Base-by-base conservation (phyloP, 2,329 filamentous ascomycete genomes). In the Calonectria pseudoturangicola region DNA sequence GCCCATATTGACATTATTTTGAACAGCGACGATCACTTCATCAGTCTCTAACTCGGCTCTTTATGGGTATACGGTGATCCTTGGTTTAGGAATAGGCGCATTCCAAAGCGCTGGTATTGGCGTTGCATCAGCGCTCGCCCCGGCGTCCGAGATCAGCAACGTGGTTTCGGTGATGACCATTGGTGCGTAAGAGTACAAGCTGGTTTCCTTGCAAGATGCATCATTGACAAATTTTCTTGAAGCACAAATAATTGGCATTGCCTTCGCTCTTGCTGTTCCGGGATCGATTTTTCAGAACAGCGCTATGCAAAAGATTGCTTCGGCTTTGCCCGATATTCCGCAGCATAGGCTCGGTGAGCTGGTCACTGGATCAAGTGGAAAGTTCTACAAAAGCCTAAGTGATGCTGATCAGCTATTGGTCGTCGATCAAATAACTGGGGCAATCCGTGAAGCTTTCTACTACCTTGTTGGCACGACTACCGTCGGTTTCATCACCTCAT, bases 181-280 rank as follows among this genome's bases (percentile, higher is more conserved):
- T 45, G 41, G 41, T 45, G 13, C 41, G 41, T 45, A 45, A 16
- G 16, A 18, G 7, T 18, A 18, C 41, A 18, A 45, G 13, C 15
- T 3, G 2, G 6, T 18, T 45, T 45, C 2, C n/a, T 45, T 45
- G 13, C 6, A 45, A 3, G 12, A 1, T 18, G 13, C 41, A 45
- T 45, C 12, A 45, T 45, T 45, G 18, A 45, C 41, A 18, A 45
- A 45, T 18, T 7, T 7, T 16, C 16, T 16, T 18, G 41, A 16
- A 45, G 41, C 41, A 45, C 41, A 45, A 45, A 45, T 45, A 45
- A 45, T 45, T 18, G 41, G 41, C n/a, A 45, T 45, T 45, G 18
- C 41, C 41, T 45, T 45, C 18, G 41, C 41, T 12, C 41, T 45
- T 16, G 41, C 41, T 45, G 41, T 45, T 18, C 41, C 41, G 18